These are phyloP conservation scores for Acanthamoeba quina DNA, from an alignment of 208 protist species.

Conservation along the genomic window DNA sequence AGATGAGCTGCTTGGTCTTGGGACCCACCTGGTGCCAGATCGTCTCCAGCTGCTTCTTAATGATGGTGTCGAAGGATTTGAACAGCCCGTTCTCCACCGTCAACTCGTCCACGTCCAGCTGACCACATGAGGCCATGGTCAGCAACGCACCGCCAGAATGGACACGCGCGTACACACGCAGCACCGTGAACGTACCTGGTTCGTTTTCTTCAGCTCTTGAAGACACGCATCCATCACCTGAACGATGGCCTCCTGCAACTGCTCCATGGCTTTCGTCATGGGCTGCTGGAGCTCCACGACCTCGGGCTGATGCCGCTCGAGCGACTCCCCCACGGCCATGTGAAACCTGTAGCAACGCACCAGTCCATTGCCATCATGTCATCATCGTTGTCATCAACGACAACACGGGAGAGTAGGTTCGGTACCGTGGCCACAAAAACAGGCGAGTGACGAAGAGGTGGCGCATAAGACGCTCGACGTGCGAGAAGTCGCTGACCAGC, in stretches of 20 bases:
- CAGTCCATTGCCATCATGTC: not conserved
- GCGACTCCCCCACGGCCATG: not conserved
- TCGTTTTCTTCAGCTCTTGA: constrained; percentile 66
- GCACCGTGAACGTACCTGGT: not conserved
- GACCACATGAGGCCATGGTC: not conserved
- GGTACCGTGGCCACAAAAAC: constrained; percentile 37
- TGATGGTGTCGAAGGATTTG: constrained; percentile 72
- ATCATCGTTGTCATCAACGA: not conserved
- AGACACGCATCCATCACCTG: constrained; percentile 70
- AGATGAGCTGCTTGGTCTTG: constrained; percentile 71
- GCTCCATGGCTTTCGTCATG: constrained; percentile 60
- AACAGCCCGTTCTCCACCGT: constrained; percentile 73
- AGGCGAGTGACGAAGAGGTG: constrained; percentile 36
- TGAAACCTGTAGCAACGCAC: constrained; percentile 14
- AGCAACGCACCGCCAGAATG: not conserved
- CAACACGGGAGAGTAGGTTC: not conserved
- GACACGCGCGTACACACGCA: too few species aligned
- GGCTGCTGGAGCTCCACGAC: constrained; percentile 52
- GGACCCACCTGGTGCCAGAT: constrained; percentile 69
- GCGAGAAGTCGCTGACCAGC: constrained; percentile 25
- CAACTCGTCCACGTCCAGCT: constrained; percentile 67
- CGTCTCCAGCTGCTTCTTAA: constrained; percentile 46
- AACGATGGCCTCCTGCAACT: constrained; percentile 71
- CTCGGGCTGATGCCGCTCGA: constrained; percentile 62
- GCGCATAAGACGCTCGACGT: constrained; percentile 42